Percentiles rank a stretch among this genome's conserved stretches.
phyloP scores from a whole-genome alignment of 305 asterid species.

The Fraxinus ornus region DNA sequence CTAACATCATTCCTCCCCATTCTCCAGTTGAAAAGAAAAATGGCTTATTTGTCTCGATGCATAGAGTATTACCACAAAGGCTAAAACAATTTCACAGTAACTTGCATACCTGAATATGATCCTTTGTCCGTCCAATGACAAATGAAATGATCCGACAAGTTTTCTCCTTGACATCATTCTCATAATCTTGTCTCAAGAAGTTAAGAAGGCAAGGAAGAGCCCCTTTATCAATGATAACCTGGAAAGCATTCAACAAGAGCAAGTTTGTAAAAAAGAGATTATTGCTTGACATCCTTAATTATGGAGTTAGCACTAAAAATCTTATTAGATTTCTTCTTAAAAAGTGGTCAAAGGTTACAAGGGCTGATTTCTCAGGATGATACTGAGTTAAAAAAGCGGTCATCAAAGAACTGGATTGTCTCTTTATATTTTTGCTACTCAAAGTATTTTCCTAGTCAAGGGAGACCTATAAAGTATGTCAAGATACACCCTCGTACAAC shows the following conservation, averaged over 20 bases:
- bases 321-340: background rate
- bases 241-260: slow-evolving; percentile 15
- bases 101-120: slow-evolving; percentile 45
- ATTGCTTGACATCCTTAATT: background rate
- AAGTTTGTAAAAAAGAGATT: background rate
- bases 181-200: slow-evolving; percentile 43
- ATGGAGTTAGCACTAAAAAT: background rate
- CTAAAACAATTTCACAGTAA: background rate
- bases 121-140: slow-evolving; percentile 45
- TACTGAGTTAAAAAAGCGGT: background rate
- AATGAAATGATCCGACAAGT: slow-evolving; percentile 55
- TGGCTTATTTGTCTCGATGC: too few species aligned
- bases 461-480: background rate
- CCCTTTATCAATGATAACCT: slow-evolving; percentile 42
- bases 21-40: background rate
- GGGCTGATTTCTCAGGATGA: background rate
- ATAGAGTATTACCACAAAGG: too few species aligned
- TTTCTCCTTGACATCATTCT: slow-evolving; percentile 42
- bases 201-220: slow-evolving; percentile 45
- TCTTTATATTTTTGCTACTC: background rate
- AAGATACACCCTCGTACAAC: background rate
- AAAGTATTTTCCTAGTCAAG: background rate
- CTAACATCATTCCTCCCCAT: background rate
- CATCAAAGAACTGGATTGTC: background rate
- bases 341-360: background rate